Conservation (phyloP, 2,329 filamentous ascomycete species). For the Fusarium poae region DNA sequence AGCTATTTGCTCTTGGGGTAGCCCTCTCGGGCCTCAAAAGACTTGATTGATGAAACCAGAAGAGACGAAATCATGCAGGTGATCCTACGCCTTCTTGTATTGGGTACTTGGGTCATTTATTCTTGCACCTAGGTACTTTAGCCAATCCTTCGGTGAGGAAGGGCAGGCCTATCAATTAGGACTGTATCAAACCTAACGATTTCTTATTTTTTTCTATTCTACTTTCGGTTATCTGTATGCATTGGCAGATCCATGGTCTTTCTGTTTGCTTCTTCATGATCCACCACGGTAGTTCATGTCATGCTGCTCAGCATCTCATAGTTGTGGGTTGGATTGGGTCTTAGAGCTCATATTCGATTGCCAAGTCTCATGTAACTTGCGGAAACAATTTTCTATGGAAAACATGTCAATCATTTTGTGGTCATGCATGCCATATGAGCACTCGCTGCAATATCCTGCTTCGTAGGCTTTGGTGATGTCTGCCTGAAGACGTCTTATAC, state of each 20-base stretch:
- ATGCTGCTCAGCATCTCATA: neutral
- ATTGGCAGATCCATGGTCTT: neutral
- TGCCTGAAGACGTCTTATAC: neutral
- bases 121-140: neutral
- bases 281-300: neutral
- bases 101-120: neutral
- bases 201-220: neutral
- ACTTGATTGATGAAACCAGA: too few species aligned
- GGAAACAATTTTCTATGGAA: neutral
- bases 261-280: neutral
- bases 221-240: neutral
- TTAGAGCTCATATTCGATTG: neutral
- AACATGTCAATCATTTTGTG: neutral
- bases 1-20: neutral
- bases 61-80: neutral
- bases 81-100: neutral
- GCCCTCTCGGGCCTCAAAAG: neutral
- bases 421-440: neutral
- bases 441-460: neutral
- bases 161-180: neutral
- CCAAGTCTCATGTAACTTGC: neutral
- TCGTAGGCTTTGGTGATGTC: neutral
- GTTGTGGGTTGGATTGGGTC: neutral
- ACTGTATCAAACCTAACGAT: neutral
- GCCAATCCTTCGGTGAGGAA: neutral